Conservation (phyloP, 768 basidiomycete genomes). For the Xanthoconium purpureum region DNA sequence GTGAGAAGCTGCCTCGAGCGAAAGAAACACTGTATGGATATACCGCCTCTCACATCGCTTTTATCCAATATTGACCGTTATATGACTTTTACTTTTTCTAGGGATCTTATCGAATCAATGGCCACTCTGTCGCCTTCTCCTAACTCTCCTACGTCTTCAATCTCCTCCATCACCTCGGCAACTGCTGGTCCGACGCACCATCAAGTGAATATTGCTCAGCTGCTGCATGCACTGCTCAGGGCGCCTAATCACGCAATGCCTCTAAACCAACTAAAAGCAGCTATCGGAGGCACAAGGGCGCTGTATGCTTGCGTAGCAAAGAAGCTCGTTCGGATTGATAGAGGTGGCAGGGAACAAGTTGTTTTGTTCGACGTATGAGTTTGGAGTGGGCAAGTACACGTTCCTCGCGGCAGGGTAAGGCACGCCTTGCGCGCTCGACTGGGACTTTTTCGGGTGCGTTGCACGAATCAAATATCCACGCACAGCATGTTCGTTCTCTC, state of each 20-base stretch:
- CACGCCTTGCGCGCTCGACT: background rate
- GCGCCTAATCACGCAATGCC: constrained; percentile 56
- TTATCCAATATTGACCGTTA: background rate
- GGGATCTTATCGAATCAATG: constrained; percentile 56
- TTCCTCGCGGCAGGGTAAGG: background rate
- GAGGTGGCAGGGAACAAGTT: constrained; percentile 70
- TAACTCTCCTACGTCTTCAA: constrained; percentile 55
- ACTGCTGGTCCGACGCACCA: constrained; percentile 53
- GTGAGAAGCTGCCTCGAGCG: constrained; percentile 45
- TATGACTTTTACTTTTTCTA: constrained; percentile 25
- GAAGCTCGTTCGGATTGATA: constrained; percentile 71
- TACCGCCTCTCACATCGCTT: background rate
- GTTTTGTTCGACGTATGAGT: constrained; percentile 60
- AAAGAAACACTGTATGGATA: constrained; percentile 60
- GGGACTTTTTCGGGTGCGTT: background rate
- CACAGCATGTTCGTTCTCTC: too few relatives aligned
- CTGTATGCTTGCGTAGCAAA: constrained; percentile 82
- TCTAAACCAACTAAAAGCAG: constrained; percentile 59
- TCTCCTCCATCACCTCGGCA: constrained; percentile 43
- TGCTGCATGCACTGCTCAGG: constrained; percentile 58
- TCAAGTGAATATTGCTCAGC: constrained; percentile 67
- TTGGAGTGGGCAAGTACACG: background rate
- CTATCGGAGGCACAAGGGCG: constrained; percentile 57
- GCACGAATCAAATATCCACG: background rate
- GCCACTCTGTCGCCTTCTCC: constrained; percentile 49